Evolutionary conservation across 768 basidiomycete genomes (phyloP).

Genomic region (Leccinum longicurvipes): DNA sequence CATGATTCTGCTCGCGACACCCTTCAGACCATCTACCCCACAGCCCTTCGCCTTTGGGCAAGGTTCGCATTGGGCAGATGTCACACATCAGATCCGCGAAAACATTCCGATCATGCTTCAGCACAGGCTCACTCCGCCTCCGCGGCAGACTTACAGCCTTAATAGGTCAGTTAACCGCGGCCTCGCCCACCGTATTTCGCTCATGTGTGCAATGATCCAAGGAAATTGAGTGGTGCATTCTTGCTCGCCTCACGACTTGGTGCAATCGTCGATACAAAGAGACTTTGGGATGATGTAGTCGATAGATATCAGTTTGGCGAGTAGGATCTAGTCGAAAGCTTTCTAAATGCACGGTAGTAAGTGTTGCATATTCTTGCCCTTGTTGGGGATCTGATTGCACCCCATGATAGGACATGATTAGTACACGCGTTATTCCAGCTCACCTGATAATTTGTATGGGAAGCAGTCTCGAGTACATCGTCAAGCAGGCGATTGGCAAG

Average conservation of each 20-base stretch:
- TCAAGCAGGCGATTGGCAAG: neutral
- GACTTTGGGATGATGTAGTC: conserved; percentile 72
- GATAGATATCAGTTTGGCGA: conserved; percentile 16
- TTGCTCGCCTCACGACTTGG: conserved; percentile 72
- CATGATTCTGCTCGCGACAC: conserved; percentile 79
- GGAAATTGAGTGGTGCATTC: conserved; percentile 82
- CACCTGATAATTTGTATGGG: neutral
- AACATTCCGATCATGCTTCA: conserved; percentile 89
- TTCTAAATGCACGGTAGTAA: neutral
- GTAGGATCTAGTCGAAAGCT: neutral
- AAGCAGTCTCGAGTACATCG: neutral
- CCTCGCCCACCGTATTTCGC: neutral
- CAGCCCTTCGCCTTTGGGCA: conserved; percentile 82
- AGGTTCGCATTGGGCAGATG: conserved; percentile 59
- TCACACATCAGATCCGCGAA: conserved; percentile 73
- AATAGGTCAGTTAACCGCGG: conserved; percentile 59
- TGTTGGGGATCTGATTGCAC: neutral
- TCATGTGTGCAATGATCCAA: conserved; percentile 1
- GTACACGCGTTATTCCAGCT: neutral
- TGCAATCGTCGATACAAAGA: conserved; percentile 69
- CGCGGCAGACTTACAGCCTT: conserved; percentile 90
- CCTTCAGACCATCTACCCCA: conserved; percentile 63
- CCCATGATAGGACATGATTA: neutral
- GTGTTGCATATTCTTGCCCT: neutral
- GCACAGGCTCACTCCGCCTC: conserved; percentile 87